phyloP scores from a whole-genome alignment of 129 eudicot species.

The Centrapalus pauciflorus region DNA sequence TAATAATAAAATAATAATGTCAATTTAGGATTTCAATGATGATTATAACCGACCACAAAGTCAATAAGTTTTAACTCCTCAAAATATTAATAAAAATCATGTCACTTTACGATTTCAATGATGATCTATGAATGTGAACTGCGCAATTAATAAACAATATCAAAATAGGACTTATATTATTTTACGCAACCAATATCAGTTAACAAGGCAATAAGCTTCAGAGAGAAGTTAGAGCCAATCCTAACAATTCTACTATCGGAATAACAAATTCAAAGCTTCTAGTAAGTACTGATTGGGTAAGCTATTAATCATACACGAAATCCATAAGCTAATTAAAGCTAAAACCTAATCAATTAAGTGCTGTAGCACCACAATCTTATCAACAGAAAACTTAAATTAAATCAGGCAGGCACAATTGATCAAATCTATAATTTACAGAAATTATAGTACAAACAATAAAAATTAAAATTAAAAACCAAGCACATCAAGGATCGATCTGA shows the following conservation, averaged over 20 bases:
- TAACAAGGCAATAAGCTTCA: conserved; percentile 3
- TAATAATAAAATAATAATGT: too few relatives aligned
- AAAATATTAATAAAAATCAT: neutral
- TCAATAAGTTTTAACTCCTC: neutral
- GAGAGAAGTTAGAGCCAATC: neutral
- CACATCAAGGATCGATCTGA: conserved; percentile 5
- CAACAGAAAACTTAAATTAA: neutral
- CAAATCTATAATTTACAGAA: neutral
- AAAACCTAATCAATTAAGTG: conserved; percentile 8
- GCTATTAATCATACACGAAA: neutral
- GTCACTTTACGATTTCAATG: neutral
- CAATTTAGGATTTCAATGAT: too few relatives aligned
- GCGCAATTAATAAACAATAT: neutral
- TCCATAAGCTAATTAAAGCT: neutral
- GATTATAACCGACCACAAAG: neutral
- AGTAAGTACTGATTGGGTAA: neutral
- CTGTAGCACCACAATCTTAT: neutral
- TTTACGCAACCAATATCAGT: neutral
- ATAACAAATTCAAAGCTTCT: conserved; percentile 2
- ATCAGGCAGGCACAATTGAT: conserved; percentile 2
- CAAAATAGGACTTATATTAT: neutral
- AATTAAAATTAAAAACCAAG: neutral
- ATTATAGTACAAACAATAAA: neutral
- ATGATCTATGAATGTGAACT: neutral
- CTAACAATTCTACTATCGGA: neutral